Conservation (phyloP, 805 yeast genomes). For the Pichia nakasei region DNA sequence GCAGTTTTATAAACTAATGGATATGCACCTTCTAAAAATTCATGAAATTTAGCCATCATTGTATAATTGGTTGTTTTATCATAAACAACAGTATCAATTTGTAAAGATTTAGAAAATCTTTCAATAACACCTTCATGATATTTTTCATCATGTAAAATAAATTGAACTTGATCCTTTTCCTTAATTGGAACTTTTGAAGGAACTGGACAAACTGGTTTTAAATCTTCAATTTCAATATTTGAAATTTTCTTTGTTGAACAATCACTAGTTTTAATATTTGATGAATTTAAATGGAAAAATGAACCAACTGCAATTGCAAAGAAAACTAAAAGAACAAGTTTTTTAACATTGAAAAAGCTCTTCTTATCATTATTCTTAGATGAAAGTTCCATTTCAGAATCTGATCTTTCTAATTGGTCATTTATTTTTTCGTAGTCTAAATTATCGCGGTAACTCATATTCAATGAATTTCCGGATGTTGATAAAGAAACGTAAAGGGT, state of each 20-base stretch:
- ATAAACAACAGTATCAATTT: constrained; percentile 41
- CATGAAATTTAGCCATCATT: constrained; percentile 18
- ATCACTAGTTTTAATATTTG: background rate
- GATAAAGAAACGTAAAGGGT: background rate
- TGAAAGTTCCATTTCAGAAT: background rate
- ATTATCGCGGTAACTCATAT: background rate
- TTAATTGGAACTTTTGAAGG: constrained; percentile 16
- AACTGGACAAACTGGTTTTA: constrained; percentile 17
- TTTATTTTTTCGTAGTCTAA: background rate
- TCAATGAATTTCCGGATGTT: background rate
- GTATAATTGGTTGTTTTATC: constrained; percentile 15
- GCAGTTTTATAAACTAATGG: constrained; percentile 32
- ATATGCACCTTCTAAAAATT: constrained; percentile 10
- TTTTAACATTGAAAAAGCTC: constrained; percentile 1
- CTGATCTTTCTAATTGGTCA: background rate
- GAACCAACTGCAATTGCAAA: constrained; percentile 1
- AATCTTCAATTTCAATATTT: background rate
- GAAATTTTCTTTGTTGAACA: background rate
- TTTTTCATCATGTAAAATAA: constrained; percentile 27
- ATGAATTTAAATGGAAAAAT: background rate
- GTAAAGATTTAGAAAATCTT: constrained; percentile 41
- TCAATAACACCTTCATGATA: constrained; percentile 31
- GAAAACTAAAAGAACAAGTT: constrained; percentile 1
- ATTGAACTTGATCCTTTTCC: constrained; percentile 11
- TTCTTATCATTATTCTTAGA: background rate